Conservation (phyloP, 768 basidiomycete genomes). For the Gymnopilus junonius region DNA sequence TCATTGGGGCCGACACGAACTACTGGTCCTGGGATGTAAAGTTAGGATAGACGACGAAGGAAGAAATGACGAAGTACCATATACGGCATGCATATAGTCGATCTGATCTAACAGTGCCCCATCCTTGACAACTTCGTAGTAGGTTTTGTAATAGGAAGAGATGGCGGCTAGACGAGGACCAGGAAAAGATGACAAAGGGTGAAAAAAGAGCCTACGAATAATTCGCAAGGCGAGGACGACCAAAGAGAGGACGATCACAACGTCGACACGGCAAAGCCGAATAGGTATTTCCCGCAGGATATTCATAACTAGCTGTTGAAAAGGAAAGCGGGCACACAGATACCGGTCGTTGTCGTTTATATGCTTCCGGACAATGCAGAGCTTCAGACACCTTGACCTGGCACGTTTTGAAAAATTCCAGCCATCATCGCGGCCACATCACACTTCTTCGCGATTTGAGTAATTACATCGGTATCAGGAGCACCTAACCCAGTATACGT, state of each 20-base stretch:
- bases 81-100: constrained; percentile 32
- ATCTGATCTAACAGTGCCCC: constrained; percentile 37
- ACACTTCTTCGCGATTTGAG: constrained; percentile 10
- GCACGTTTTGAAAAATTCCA: constrained; percentile 17
- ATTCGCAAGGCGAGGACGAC: constrained; percentile 13
- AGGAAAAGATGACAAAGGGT: constrained; percentile 38
- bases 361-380: not conserved
- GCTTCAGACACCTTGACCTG: constrained; percentile 3
- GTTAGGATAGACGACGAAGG: not conserved
- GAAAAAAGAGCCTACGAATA: constrained; percentile 33
- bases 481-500: constrained; percentile 7
- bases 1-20: constrained; percentile 45
- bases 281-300: constrained; percentile 2
- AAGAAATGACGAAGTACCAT: constrained; percentile 29
- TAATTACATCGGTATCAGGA: constrained; percentile 8
- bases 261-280: constrained; percentile 7
- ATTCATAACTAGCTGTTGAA: constrained; percentile 7
- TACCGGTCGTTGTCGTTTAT: constrained; percentile 5
- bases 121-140: constrained; percentile 37
- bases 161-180: constrained; percentile 39
- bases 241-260: not conserved
- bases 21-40: constrained; percentile 33
- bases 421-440: not conserved
- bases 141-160: constrained; percentile 36
- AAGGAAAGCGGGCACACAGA: not conserved